Evolutionary conservation across 2,329 filamentous ascomycete species (phyloP).

Genomic region (Colletotrichum camelliae): DNA sequence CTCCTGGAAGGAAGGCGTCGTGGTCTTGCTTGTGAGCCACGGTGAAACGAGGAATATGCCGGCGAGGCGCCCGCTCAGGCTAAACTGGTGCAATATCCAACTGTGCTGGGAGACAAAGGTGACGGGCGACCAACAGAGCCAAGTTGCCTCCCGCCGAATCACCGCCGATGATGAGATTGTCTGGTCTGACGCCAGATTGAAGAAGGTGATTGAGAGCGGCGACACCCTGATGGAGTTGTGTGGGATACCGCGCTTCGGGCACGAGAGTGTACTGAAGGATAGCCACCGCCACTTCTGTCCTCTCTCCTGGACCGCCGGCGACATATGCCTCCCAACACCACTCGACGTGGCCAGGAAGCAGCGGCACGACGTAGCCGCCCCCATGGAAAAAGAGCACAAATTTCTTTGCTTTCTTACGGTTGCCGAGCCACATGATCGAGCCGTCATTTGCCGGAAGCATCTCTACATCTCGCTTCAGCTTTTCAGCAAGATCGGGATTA

Average conservation of each 20-base stretch:
- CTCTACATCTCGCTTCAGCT: neutral
- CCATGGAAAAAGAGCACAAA: slow-evolving; percentile 35
- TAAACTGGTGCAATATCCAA: slow-evolving; percentile 24
- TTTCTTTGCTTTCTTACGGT: slow-evolving; percentile 29
- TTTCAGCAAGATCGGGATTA: neutral
- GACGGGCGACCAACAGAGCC: slow-evolving; percentile 34
- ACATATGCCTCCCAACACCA: slow-evolving; percentile 32
- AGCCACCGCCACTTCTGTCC: slow-evolving; percentile 17
- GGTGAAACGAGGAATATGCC: slow-evolving; percentile 39
- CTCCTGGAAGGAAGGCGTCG: slow-evolving; percentile 27
- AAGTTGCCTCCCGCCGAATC: slow-evolving; percentile 44
- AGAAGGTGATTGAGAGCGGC: slow-evolving; percentile 36
- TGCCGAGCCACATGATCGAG: slow-evolving; percentile 33
- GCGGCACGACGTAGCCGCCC: slow-evolving; percentile 31
- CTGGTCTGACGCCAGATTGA: slow-evolving; percentile 30
- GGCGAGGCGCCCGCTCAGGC: slow-evolving; percentile 29
- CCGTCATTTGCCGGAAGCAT: slow-evolving; percentile 2
- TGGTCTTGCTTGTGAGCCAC: slow-evolving; percentile 29
- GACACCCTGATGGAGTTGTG: slow-evolving; percentile 13
- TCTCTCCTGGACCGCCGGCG: neutral
- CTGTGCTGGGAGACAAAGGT: slow-evolving; percentile 35
- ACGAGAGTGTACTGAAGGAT: slow-evolving; percentile 22
- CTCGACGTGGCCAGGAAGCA: slow-evolving; percentile 26
- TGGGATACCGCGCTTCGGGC: slow-evolving; percentile 16
- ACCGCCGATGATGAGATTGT: slow-evolving; percentile 36